Base-by-base conservation (phyloP, 2,329 filamentous ascomycete species). In the Periconia sp. region DNA sequence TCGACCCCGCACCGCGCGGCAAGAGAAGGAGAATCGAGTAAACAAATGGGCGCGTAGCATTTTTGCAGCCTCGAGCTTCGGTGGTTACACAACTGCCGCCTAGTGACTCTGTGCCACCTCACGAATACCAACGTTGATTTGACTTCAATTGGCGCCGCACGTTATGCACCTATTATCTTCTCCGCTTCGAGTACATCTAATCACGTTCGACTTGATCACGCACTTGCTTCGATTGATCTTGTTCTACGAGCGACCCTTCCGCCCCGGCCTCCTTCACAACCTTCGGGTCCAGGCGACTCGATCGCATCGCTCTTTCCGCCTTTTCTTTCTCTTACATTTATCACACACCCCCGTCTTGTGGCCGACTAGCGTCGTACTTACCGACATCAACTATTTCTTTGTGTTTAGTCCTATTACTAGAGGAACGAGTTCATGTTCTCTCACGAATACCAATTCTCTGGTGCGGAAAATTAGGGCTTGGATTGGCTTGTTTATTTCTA, bases 1-100 rank as follows among this genome's bases (percentile, higher is more conserved):
- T 97, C 75, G 88, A 91, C 54, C 89, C 92, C 17, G 90, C 92
- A 25, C 92, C 91, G 6, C 92, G 92, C 70, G 92, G 92, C 53
- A 97, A 96, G 81, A 84, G 91, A 74, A 86, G 92, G 75, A 95
- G 89, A 77, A 72, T 84, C 46, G 78, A 81, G 57, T 78, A 73
- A 53, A 50, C 16, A 24, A 24, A 35, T 3, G n/a, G 17, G 31
- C 16, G 16, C 6, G 5, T 29, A 15, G 6, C 12, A 15, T n/a
- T n/a, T n/a, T n/a, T n/a, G n/a, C n/a, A 36, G 39, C 51, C 46
- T 55, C 46, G 48, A 56, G 55, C 49, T 48, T 52, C 36, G 46
- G 50, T 52, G 56, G 55, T 55, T 57, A 50, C 57, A 34, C 57
- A 59, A 53, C 53, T 50, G 47, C 48, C 41, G 36, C 40, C 56